phyloP scores from a whole-genome alignment of 129 eudicot species.

The Flaveria robusta region DNA sequence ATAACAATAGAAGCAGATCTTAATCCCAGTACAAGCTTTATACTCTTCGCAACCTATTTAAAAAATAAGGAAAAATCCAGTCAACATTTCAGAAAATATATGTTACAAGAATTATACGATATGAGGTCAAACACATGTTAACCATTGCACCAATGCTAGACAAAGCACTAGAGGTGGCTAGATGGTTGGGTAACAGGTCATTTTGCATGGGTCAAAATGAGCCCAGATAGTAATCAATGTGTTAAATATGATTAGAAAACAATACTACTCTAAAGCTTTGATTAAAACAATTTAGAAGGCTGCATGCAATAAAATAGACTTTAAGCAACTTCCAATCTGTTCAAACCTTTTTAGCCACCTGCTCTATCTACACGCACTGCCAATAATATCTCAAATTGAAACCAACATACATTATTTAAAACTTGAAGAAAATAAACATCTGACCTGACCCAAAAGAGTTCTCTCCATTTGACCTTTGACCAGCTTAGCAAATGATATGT shows the following conservation, averaged over 20 bases:
- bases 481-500: constrained; percentile 45
- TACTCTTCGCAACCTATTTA: constrained; percentile 79
- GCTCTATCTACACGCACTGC: not conserved
- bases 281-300: not conserved
- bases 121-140: not conserved
- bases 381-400: not conserved
- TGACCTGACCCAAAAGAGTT: constrained; percentile 83
- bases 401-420: not conserved
- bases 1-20: constrained; percentile 60
- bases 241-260: not conserved
- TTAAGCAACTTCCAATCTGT: not conserved
- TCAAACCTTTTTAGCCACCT: no score
- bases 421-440: constrained; percentile 2
- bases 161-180: not conserved
- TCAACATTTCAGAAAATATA: constrained; percentile 1
- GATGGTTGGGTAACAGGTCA: not conserved
- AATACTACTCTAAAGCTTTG: not conserved
- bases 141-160: not conserved
- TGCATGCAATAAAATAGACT: not conserved
- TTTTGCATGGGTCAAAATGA: not conserved
- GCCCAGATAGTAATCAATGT: not conserved
- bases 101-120: not conserved
- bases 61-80: not conserved
- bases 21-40: constrained; percentile 63
- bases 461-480: constrained; percentile 80